phyloP scores from a whole-genome alignment of 108 stramenopile species.

The Discostella pseudostelligera region DNA sequence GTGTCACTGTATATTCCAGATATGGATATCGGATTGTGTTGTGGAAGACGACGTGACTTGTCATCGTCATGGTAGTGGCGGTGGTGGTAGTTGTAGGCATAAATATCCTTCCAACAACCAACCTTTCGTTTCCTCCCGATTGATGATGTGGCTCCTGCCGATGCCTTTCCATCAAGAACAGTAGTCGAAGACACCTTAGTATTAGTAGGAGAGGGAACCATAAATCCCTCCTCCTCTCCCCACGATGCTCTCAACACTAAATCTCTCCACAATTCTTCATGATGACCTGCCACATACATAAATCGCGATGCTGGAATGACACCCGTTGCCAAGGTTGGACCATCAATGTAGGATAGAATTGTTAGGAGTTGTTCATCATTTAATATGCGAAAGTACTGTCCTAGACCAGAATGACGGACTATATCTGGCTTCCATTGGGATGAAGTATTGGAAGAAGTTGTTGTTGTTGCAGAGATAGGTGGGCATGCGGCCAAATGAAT shows the following conservation, averaged over 20 bases:
- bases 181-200: not conserved
- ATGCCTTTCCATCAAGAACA: not conserved
- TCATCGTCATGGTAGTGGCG: conserved; percentile 2
- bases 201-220: conserved; percentile 28
- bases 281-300: conserved; percentile 78
- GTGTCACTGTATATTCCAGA: conserved; percentile 74
- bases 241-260: conserved; percentile 54
- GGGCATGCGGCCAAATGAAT: conserved; percentile 62
- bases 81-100: conserved; percentile 29
- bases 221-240: conserved; percentile 29
- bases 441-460: too few species aligned
- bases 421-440: conserved; percentile 22
- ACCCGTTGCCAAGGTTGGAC: conserved; percentile 23
- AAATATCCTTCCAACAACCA: conserved; percentile 65
- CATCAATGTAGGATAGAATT: conserved; percentile 64
- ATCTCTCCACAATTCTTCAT: conserved; percentile 86
- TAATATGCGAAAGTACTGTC: conserved; percentile 13
- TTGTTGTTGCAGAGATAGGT: too few species aligned
- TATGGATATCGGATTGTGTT: conserved; percentile 66
- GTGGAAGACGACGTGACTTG: conserved; percentile 3
- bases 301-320: conserved; percentile 56
- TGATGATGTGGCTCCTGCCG: not conserved
- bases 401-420: conserved; percentile 28
- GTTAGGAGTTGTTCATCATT: conserved; percentile 63
- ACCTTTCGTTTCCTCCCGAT: not conserved